phyloP scores from a whole-genome alignment of 108 stramenopile species.

The Skeletonema potamos region DNA sequence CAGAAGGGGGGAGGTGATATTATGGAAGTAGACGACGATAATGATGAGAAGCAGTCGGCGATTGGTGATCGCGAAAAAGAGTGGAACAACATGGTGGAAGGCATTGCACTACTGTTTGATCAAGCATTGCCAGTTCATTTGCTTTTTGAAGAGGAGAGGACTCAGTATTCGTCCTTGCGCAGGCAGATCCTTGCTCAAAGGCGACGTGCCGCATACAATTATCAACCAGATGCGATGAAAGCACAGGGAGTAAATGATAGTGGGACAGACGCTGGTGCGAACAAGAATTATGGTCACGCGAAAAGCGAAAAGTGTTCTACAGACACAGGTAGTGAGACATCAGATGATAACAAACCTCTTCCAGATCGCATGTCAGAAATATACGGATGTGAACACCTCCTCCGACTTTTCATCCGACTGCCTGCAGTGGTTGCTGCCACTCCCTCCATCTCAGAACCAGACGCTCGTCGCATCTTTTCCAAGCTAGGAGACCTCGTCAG shows the following conservation, averaged over 20 bases:
- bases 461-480: conserved; percentile 51
- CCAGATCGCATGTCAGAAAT: conserved; percentile 38
- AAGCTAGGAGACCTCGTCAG: conserved; percentile 70
- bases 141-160: conserved; percentile 58
- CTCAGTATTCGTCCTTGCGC: conserved; percentile 43
- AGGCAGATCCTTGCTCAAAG: conserved; percentile 23
- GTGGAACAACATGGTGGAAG: conserved; percentile 75
- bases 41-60: neutral
- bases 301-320: neutral
- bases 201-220: conserved; percentile 13
- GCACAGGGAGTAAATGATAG: neutral
- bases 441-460: conserved; percentile 23
- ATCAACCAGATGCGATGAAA: neutral
- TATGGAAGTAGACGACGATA: neutral
- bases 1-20: conserved; percentile 23
- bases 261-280: neutral
- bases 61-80: conserved; percentile 24
- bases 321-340: neutral
- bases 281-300: neutral
- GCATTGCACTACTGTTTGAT: conserved; percentile 69
- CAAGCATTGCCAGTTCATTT: conserved; percentile 63
- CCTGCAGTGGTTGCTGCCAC: conserved; percentile 48
- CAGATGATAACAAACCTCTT: conserved; percentile 3
- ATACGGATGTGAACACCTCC: conserved; percentile 71
- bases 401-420: conserved; percentile 59